phyloP scores from a whole-genome alignment of 2,329 filamentous ascomycete genomes.

The Phialophora tarda region DNA sequence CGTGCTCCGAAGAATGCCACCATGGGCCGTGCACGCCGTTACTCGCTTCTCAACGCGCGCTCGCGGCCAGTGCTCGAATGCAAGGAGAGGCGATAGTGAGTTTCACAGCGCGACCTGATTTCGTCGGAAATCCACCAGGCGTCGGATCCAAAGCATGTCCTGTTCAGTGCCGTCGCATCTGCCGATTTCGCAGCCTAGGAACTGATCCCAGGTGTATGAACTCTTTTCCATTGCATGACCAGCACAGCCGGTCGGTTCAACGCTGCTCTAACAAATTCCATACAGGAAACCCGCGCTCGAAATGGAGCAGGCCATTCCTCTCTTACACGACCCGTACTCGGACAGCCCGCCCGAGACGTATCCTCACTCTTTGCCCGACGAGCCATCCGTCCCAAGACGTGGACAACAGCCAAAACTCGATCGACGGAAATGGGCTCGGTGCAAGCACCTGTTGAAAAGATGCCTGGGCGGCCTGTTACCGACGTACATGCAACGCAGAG shows the following conservation, averaged over 20 bases:
- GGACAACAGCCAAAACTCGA: neutral
- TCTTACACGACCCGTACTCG: neutral
- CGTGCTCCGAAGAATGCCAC: neutral
- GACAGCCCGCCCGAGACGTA: neutral
- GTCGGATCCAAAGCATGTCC: neutral
- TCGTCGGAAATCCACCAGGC: neutral
- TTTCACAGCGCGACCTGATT: neutral
- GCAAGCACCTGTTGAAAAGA: neutral
- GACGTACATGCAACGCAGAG: conserved; percentile 8
- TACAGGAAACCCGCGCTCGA: neutral
- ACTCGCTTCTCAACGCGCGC: neutral
- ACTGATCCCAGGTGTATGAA: neutral
- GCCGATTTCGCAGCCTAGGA: neutral
- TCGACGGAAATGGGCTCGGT: neutral
- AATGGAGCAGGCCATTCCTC: neutral
- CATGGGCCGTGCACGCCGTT: neutral
- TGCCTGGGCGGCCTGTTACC: conserved; percentile 2
- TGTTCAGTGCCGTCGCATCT: neutral
- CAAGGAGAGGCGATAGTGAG: neutral
- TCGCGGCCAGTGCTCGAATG: neutral
- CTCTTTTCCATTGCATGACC: neutral
- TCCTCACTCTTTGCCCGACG: neutral
- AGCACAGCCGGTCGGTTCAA: neutral
- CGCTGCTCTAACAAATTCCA: neutral
- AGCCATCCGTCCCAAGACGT: neutral